Base-by-base conservation (phyloP, 306 rosid genomes). In the Lathyrus tuberosus region DNA sequence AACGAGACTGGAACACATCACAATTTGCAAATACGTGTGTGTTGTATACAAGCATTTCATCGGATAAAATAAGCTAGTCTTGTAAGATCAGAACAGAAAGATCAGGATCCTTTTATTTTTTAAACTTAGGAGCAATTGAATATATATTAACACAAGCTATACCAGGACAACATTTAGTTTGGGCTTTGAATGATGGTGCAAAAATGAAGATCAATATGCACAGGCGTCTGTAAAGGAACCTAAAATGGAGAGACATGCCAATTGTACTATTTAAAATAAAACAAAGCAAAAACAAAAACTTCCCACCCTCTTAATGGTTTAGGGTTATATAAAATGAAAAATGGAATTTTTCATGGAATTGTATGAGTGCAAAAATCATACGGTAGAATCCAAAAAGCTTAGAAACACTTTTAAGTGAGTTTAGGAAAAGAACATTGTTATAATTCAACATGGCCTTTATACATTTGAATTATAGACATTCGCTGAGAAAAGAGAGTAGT, bases 381-480 rank as follows among this genome's bases (percentile, higher is more conserved):
- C n/a, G 37, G 62, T 14, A 26, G 20, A 59, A 63, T 37, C 4
- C 4, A 38, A 40, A 68, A 49, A 11, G 31, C 42, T 51, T 35
- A 40, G 35, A 76, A 65, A 43, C 40, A 14, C 22, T 64, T 38
- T 52, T 20, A 40, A 58, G 22, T n/a, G 48, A 75, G 16, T 41
- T 67, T 52, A 9, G 11, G 26, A 20, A 47, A 17, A 16, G 22
- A n/a, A 58, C 16, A n/a, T n/a, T 16, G 10, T 20, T 2, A 67
- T 15, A 33, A 68, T 28, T 49, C 49, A 49, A 16, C 10, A 41
- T 51, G 58, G 40, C 49, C 26, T 65, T 64, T 5, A 22, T 37
- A 51, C 40, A 13, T 38, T 37, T 37, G 11, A 17, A 47, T 35
- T 15, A 30, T 8, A 10, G 37, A 48, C 49, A 54, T 48, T n/a